Percentiles rank a stretch among this genome's conserved stretches.
phyloP scores from a whole-genome alignment of 2,329 filamentous ascomycete genomes.

The Anthostomella pinea region DNA sequence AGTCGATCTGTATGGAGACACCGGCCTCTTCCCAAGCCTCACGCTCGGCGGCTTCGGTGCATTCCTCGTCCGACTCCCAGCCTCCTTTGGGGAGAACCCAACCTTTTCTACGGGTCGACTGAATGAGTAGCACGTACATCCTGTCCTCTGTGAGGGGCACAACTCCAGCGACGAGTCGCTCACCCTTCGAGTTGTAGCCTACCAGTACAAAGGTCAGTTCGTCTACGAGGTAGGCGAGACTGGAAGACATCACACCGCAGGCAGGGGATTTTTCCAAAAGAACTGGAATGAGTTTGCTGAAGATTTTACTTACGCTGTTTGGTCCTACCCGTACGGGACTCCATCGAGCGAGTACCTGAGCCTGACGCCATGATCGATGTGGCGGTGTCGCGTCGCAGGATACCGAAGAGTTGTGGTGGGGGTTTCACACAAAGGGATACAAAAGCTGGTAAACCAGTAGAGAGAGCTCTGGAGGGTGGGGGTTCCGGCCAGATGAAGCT shows the following conservation, averaged over 20 bases:
- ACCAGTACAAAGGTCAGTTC: constrained; percentile 38
- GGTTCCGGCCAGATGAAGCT: constrained; percentile 31
- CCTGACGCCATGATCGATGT: constrained; percentile 28
- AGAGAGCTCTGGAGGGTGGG: constrained; percentile 8
- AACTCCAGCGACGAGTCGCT: constrained; percentile 91
- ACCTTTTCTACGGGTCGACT: constrained; percentile 83
- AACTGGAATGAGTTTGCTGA: constrained; percentile 17
- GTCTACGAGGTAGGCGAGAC: constrained; percentile 29
- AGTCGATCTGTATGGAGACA: constrained; percentile 79
- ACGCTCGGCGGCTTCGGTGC: constrained; percentile 76
- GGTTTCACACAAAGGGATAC: no score
- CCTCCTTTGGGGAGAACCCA: constrained; percentile 98
- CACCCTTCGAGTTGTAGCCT: constrained; percentile 92
- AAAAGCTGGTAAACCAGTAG: no score
- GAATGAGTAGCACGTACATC: constrained; percentile 85
- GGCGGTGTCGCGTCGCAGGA: constrained; percentile 14
- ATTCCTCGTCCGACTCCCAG: constrained; percentile 93
- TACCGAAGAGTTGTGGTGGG: no score
- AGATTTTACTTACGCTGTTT: constrained; percentile 78
- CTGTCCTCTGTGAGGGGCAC: constrained; percentile 87
- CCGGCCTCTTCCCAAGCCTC: constrained; percentile 99
- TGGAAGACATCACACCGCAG: constrained; percentile 21
- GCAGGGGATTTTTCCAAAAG: constrained; percentile 10
- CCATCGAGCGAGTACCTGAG: constrained; percentile 54
- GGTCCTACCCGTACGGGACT: constrained; percentile 72